A percentile compares a stretch with the other conserved stretches of the same genome.
Evolutionary conservation across 2,329 filamentous ascomycete genomes (phyloP).

Genomic region (Colletotrichum musicola): DNA sequence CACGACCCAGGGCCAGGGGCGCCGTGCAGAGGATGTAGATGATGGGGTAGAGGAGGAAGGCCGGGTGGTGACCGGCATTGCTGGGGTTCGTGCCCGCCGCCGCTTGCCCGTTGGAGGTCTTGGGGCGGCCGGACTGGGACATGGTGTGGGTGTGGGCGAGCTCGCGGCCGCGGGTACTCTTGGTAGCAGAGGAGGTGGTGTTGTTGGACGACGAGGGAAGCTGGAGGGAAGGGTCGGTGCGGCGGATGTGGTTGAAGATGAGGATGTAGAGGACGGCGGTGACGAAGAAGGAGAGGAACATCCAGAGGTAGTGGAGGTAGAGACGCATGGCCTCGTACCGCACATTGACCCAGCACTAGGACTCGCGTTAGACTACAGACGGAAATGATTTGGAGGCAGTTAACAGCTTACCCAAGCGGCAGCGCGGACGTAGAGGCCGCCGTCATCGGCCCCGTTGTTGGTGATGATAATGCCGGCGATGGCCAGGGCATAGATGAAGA

Average conservation of each 20-base stretch:
- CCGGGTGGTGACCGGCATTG: slow-evolving; percentile 29
- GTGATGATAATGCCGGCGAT: slow-evolving; percentile 27
- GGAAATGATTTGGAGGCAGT: slow-evolving; percentile 66
- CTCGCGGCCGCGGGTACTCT: slow-evolving; percentile 1
- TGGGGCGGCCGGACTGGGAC: background rate
- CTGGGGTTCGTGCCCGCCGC: background rate
- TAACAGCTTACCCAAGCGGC: slow-evolving; percentile 61
- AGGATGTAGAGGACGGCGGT: slow-evolving; percentile 55
- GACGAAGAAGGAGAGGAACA: slow-evolving; percentile 58
- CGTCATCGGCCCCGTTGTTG: slow-evolving; percentile 22
- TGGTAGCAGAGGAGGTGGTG: slow-evolving; percentile 17
- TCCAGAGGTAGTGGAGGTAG: slow-evolving; percentile 73
- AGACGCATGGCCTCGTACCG: slow-evolving; percentile 65
- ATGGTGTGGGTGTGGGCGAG: slow-evolving; percentile 3
- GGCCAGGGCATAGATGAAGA: slow-evolving; percentile 49
- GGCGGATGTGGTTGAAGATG: slow-evolving; percentile 56
- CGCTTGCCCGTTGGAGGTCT: background rate
- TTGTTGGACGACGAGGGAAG: slow-evolving; percentile 30
- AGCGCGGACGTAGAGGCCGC: slow-evolving; percentile 63
- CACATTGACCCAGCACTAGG: slow-evolving; percentile 72
- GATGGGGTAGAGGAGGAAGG: slow-evolving; percentile 71
- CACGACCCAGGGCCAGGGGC: slow-evolving; percentile 69
- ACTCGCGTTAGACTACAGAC: slow-evolving; percentile 69
- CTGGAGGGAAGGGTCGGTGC: slow-evolving; percentile 44
- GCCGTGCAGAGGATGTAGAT: slow-evolving; percentile 73